These are phyloP conservation scores for Kodamaea sp. DNA, from an alignment of 1,139 yeast species.

Conservation along the genomic window DNA sequence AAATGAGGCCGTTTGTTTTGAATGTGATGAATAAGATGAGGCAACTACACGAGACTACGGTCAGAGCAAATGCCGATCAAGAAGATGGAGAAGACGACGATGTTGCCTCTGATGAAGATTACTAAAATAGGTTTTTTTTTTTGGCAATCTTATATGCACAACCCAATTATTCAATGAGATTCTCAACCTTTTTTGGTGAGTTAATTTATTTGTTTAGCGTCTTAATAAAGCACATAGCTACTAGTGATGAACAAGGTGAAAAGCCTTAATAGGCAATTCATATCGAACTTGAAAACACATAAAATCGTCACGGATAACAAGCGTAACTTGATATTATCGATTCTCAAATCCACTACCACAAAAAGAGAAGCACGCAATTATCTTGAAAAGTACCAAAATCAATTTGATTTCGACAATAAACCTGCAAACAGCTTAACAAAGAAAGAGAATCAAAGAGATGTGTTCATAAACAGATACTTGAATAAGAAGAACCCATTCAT, in stretches of 20 bases:
- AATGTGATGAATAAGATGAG: constrained; percentile 76
- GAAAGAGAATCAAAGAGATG: constrained; percentile 33
- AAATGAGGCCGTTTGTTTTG: constrained; percentile 76
- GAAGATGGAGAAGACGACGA: constrained; percentile 24
- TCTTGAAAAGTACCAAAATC: constrained; percentile 54
- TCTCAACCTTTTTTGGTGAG: background rate
- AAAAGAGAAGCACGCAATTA: constrained; percentile 71
- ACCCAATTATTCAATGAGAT: background rate
- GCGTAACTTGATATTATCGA: constrained; percentile 59
- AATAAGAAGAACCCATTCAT: constrained; percentile 32
- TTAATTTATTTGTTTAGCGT: background rate
- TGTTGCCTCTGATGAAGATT: constrained; percentile 16
- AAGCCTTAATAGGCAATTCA: constrained; percentile 31
- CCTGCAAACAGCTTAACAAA: constrained; percentile 11
- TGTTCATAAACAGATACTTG: constrained; percentile 41
- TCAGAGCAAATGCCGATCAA: constrained; percentile 13
- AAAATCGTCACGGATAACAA: constrained; percentile 34
- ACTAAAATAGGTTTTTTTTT: background rate
- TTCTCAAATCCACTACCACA: constrained; percentile 70
- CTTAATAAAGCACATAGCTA: too few relatives aligned
- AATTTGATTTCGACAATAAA: constrained; percentile 27
- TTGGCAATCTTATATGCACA: background rate
- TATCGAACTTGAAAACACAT: constrained; percentile 39
- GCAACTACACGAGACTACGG: constrained; percentile 42
- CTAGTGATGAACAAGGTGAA: constrained; percentile 27